Conservation (phyloP, 2,329 filamentous ascomycete species). For the Daldinia eschscholtzii region DNA sequence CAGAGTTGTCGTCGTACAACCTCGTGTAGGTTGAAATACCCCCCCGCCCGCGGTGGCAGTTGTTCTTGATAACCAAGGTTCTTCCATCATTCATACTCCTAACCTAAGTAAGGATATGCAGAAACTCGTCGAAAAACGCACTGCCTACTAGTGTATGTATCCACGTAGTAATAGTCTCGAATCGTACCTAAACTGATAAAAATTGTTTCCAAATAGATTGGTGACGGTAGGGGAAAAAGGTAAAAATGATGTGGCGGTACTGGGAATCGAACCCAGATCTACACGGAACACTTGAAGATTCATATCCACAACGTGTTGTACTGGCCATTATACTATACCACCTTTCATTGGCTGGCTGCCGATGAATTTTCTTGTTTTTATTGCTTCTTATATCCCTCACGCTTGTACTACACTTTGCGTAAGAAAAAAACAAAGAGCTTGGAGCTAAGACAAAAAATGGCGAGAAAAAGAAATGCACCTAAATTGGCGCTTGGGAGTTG, state of each 20-base stretch:
- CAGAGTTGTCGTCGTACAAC: too few species aligned
- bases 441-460: conserved; percentile 2
- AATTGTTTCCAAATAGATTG: background rate
- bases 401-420: conserved; percentile 5
- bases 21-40: too few species aligned
- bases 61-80: too few species aligned
- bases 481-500: background rate
- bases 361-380: background rate
- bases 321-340: conserved; percentile 28
- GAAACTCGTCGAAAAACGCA: too few species aligned
- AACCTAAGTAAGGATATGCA: too few species aligned
- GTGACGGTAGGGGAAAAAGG: background rate
- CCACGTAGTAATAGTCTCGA: too few species aligned
- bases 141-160: too few species aligned
- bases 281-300: conserved; percentile 19
- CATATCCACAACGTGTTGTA: conserved; percentile 26
- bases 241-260: conserved; percentile 18
- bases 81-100: too few species aligned
- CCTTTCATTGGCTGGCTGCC: conserved; percentile 11
- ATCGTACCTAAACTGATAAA: background rate
- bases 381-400: background rate
- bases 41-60: too few species aligned
- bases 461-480: conserved; percentile 10
- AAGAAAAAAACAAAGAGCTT: background rate
- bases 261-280: conserved; percentile 28